Conservation (phyloP, 1,284 basidiomycete species). For the Boletus mariae region DNA sequence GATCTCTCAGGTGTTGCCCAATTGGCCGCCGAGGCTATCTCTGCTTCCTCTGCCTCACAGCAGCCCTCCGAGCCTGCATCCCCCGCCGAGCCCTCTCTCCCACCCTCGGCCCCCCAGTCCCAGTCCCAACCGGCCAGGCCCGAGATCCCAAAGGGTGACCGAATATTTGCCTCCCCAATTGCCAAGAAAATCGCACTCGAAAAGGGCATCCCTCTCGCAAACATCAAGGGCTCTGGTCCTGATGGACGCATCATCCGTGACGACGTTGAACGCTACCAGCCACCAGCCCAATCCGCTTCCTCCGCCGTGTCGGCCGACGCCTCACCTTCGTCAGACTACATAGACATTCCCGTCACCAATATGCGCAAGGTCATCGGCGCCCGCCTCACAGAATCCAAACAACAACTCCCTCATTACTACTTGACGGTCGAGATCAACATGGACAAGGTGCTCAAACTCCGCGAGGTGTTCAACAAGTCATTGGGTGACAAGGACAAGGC, state of each 20-base stretch:
- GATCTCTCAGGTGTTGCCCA: conserved; percentile 82
- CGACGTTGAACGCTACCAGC: conserved; percentile 89
- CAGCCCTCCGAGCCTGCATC: conserved; percentile 36
- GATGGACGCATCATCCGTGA: conserved; percentile 91
- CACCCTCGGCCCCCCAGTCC: conserved; percentile 40
- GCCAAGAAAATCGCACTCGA: conserved; percentile 97
- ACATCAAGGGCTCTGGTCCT: conserved; percentile 94
- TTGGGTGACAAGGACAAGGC: conserved; percentile 80
- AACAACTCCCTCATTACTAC: conserved; percentile 96
- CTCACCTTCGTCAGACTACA: conserved; percentile 65
- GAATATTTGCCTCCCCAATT: conserved; percentile 92
- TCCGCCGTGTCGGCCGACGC: conserved; percentile 39
- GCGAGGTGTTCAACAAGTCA: conserved; percentile 94
- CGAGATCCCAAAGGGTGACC: conserved; percentile 65
- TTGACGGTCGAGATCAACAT: conserved; percentile 94
- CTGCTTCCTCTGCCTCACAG: conserved; percentile 35
- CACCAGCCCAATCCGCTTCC: conserved; percentile 44
- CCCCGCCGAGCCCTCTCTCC: conserved; percentile 34
- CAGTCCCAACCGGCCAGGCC: conserved; percentile 44
- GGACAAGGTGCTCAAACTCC: conserved; percentile 93
- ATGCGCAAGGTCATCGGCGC: conserved; percentile 94
- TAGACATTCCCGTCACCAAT: conserved; percentile 88
- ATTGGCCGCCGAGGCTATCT: conserved; percentile 64
- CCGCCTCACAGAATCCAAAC: conserved; percentile 91
- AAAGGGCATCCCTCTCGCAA: conserved; percentile 85